phyloP scores from a whole-genome alignment of 2,329 filamentous ascomycete genomes.

The Cladosporium halotolerans region DNA sequence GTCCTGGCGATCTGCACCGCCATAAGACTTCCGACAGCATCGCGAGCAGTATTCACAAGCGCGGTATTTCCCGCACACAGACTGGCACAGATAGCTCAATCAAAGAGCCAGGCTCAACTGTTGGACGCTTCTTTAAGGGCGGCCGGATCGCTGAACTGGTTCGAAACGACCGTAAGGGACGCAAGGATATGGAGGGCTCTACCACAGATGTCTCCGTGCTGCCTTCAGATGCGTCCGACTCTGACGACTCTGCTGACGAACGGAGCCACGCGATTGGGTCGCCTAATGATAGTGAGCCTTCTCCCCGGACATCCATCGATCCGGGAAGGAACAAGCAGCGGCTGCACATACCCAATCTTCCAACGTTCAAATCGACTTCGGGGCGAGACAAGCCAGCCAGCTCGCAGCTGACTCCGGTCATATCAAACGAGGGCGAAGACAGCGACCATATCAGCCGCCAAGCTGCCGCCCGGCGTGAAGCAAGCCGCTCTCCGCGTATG shows the following conservation, averaged over 20 bases:
- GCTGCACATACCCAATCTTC: slow-evolving; percentile 41
- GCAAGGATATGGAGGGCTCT: slow-evolving; percentile 40
- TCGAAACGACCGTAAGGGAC: slow-evolving; percentile 38
- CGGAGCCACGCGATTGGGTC: slow-evolving; percentile 8
- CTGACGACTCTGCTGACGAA: slow-evolving; percentile 34
- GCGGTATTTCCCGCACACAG: slow-evolving; percentile 15
- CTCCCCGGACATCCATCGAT: slow-evolving; percentile 31
- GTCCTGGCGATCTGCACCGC: slow-evolving; percentile 21
- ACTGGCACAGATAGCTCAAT: slow-evolving; percentile 7
- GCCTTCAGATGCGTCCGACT: slow-evolving; percentile 44
- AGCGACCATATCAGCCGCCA: slow-evolving; percentile 40
- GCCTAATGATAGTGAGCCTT: slow-evolving; percentile 27
- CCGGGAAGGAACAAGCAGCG: slow-evolving; percentile 34
- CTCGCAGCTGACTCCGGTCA: neutral
- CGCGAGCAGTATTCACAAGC: slow-evolving; percentile 34
- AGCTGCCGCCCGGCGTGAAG: slow-evolving; percentile 32
- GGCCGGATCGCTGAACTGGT: slow-evolving; percentile 68
- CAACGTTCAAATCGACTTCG: slow-evolving; percentile 46
- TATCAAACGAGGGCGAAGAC: slow-evolving; percentile 1
- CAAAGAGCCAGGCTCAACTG: slow-evolving; percentile 45
- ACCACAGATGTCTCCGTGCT: slow-evolving; percentile 48
- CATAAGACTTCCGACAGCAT: slow-evolving; percentile 43
- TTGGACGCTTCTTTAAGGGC: slow-evolving; percentile 72
- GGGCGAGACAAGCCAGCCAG: slow-evolving; percentile 19
- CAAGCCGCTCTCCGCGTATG: slow-evolving; percentile 38